Percentiles rank a stretch among this genome's conserved stretches.
These are phyloP conservation scores for Phytophthora boehmeriae DNA, from an alignment of 352 stramenopile species.

Conservation along the genomic window DNA sequence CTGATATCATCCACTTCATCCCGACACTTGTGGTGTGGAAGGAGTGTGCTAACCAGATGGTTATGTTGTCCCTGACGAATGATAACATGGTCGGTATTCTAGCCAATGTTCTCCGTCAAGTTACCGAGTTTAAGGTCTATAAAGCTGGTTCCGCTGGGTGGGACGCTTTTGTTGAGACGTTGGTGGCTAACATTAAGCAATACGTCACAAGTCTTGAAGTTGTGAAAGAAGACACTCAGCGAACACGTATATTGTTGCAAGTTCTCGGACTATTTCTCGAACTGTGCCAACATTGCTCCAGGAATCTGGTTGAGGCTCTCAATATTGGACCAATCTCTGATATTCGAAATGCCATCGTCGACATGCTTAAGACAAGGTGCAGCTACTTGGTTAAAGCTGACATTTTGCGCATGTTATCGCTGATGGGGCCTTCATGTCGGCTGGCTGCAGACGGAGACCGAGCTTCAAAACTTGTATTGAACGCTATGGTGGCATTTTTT, in stretches of 20 bases:
- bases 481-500: slow-evolving; percentile 55
- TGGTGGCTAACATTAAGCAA: slow-evolving; percentile 47
- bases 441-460: slow-evolving; percentile 7
- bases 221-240: slow-evolving; percentile 33
- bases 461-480: slow-evolving; percentile 25
- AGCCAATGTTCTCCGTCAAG: slow-evolving; percentile 42
- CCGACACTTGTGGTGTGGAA: slow-evolving; percentile 48
- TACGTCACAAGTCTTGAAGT: slow-evolving; percentile 41
- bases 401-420: slow-evolving; percentile 48
- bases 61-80: slow-evolving; percentile 42
- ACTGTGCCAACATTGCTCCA: slow-evolving; percentile 46
- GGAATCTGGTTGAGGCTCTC: slow-evolving; percentile 29
- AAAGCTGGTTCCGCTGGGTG: slow-evolving; percentile 38
- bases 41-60: slow-evolving; percentile 27
- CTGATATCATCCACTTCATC: slow-evolving; percentile 55
- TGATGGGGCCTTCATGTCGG: slow-evolving; percentile 30
- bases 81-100: slow-evolving; percentile 40
- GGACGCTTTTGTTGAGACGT: slow-evolving; percentile 53
- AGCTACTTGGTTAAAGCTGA: slow-evolving; percentile 72
- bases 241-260: slow-evolving; percentile 47
- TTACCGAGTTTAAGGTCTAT: slow-evolving; percentile 43
- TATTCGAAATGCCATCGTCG: slow-evolving; percentile 40
- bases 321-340: slow-evolving; percentile 42
- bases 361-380: slow-evolving; percentile 40
- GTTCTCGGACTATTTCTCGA: slow-evolving; percentile 49